Percentiles rank a stretch among this genome's conserved stretches.
Evolutionary conservation across 108 stramenopile species (phyloP).

Genomic region (Pinguiococcus pyrenoidosus): DNA sequence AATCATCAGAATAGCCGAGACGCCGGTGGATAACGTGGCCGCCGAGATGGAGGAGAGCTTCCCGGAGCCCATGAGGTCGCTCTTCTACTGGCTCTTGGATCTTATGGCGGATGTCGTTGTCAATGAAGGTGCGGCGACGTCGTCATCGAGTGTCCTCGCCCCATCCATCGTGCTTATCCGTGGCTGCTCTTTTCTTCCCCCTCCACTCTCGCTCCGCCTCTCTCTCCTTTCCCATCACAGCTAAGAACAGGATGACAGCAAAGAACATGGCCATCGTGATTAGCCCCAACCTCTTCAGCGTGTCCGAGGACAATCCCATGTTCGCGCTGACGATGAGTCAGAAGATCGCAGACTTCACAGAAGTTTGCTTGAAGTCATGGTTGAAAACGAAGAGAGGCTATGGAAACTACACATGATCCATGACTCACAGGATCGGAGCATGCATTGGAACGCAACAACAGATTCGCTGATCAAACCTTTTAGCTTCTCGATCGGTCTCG

Average conservation of each 20-base stretch:
- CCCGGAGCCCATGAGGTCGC: background rate
- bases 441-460: no score
- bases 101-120: background rate
- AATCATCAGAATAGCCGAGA: constrained; percentile 5
- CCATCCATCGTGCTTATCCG: no score
- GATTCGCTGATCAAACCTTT: no score
- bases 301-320: constrained; percentile 6
- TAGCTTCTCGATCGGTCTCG: no score
- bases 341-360: constrained; percentile 8
- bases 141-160: no score
- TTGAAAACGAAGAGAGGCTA: no score
- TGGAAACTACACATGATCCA: no score
- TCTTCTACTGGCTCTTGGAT: constrained; percentile 5
- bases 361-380: background rate
- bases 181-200: no score
- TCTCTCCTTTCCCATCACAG: no score
- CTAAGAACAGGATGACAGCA: constrained; percentile 10
- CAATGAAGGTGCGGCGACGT: constrained; percentile 8
- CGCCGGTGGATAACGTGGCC: background rate
- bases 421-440: no score
- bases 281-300: constrained; percentile 4
- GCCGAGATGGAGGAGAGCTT: constrained; percentile 1
- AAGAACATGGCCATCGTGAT: constrained; percentile 17
- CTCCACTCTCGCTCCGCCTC: no score
- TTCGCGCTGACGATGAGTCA: constrained; percentile 8